A percentile compares a stretch with the other conserved stretches of the same genome.
Conservation (phyloP, 2,329 filamentous ascomycete genomes). For the Monilinia fructigena region DNA sequence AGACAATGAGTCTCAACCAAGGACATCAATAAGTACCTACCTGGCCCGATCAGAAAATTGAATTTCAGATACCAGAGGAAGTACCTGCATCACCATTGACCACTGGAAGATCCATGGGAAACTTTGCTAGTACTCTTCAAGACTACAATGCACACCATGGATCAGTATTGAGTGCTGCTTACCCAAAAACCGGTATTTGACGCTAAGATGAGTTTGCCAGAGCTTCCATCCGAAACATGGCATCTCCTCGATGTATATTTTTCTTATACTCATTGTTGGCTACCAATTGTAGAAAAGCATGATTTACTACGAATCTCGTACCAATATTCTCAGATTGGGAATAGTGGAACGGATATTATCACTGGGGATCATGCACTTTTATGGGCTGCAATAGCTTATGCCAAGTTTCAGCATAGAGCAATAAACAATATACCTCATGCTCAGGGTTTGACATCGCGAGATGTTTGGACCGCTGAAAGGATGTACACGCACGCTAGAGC, state of each 20-base stretch:
- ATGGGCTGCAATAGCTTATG: constrained; percentile 59
- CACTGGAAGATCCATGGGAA: background rate
- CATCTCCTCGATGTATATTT: constrained; percentile 69
- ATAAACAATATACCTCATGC: constrained; percentile 37
- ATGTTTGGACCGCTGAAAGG: constrained; percentile 39
- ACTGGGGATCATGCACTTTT: constrained; percentile 53
- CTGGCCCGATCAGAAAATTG: constrained; percentile 21
- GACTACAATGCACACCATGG: constrained; percentile 23
- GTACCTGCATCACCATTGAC: background rate
- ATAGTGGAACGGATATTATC: constrained; percentile 11
- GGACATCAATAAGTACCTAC: background rate
- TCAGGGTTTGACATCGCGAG: constrained; percentile 29
- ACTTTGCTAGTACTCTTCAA: constrained; percentile 3
- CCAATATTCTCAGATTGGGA: constrained; percentile 35
- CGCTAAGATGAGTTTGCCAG: constrained; percentile 26
- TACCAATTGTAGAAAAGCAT: constrained; percentile 70
- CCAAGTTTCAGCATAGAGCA: constrained; percentile 50
- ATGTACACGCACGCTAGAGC: constrained; percentile 53
- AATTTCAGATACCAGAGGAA: constrained; percentile 18
- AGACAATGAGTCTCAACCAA: background rate
- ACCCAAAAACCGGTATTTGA: constrained; percentile 20
- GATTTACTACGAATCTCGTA: constrained; percentile 38
- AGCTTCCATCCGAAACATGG: constrained; percentile 39
- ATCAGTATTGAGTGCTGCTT: constrained; percentile 31
- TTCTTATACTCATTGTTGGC: constrained; percentile 73